A percentile compares a stretch with the other conserved stretches of the same genome.
These are phyloP conservation scores for Albophoma yamanashiensis DNA, from an alignment of 2,329 filamentous ascomycete genomes.

Conservation along the genomic window DNA sequence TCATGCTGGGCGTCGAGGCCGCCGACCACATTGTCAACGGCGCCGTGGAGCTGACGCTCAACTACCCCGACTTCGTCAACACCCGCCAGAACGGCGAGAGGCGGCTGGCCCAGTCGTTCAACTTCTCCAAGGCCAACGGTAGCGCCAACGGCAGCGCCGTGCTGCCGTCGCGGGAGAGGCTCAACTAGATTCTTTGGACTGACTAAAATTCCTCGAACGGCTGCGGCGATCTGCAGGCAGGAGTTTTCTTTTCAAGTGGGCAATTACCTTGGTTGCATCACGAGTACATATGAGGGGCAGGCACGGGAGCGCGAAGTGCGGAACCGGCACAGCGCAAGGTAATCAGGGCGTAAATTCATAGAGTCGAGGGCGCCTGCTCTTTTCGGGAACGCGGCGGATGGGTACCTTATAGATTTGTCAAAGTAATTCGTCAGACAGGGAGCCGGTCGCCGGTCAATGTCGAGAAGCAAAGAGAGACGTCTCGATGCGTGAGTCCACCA, in stretches of 20 bases:
- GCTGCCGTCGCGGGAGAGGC: conserved; percentile 22
- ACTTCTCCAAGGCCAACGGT: conserved; percentile 24
- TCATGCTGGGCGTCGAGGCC: conserved; percentile 94
- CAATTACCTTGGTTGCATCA: not conserved
- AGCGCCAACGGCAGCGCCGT: conserved; percentile 20
- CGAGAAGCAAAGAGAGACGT: not conserved
- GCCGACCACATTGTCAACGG: conserved; percentile 85
- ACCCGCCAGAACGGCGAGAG: conserved; percentile 48
- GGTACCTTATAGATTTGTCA: not conserved
- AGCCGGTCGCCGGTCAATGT: not conserved
- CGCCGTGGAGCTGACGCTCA: conserved; percentile 82
- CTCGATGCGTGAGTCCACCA: not conserved
- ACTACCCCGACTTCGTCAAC: conserved; percentile 97
- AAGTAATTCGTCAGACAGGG: not conserved
- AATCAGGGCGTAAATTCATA: not conserved
- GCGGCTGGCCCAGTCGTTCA: conserved; percentile 33
- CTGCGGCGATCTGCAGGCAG: not conserved
- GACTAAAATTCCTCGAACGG: conserved; percentile 1
- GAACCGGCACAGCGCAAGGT: not conserved
- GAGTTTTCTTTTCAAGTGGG: not conserved
- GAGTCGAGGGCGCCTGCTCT: not conserved
- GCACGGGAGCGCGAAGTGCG: not conserved
- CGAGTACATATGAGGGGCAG: not conserved
- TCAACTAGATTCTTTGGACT: conserved; percentile 6
- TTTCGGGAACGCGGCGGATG: not conserved